Percentiles rank a stretch among this genome's conserved stretches.
phyloP scores from a whole-genome alignment of 2,329 filamentous ascomycete species.

The Xylariaceae sp. region DNA sequence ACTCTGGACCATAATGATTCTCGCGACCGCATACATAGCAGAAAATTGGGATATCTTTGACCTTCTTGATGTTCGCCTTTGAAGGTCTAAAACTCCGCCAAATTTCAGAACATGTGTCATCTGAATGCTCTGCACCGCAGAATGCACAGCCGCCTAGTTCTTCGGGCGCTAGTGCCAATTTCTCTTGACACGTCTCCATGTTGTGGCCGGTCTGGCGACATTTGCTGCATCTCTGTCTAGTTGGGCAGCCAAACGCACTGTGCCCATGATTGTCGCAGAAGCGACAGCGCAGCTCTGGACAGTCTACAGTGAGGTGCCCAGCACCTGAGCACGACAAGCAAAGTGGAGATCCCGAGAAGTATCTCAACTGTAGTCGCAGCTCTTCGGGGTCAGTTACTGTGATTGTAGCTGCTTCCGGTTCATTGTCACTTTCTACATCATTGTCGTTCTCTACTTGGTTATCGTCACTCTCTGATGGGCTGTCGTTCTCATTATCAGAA shows the following conservation, averaged over 20 bases:
- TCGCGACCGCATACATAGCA: conserved; percentile 54
- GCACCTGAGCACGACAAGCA: conserved; percentile 50
- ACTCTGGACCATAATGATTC: conserved; percentile 57
- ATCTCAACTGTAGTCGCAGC: conserved; percentile 39
- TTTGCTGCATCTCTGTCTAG: conserved; percentile 48
- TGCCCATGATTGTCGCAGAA: conserved; percentile 47
- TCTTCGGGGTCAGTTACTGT: conserved; percentile 27
- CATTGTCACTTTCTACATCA: too few species aligned
- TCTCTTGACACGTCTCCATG: conserved; percentile 49
- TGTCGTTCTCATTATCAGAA: not conserved
- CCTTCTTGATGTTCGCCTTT: conserved; percentile 40
- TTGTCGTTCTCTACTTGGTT: too few species aligned
- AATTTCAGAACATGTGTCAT: conserved; percentile 55
- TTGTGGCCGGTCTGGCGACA: conserved; percentile 62
- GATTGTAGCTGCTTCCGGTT: too few species aligned
- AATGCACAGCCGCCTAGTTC: conserved; percentile 58
- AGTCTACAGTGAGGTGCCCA: conserved; percentile 44
- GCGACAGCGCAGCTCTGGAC: conserved; percentile 44
- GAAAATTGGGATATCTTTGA: conserved; percentile 45
- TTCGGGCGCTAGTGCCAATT: conserved; percentile 47
- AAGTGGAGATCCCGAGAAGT: conserved; percentile 49
- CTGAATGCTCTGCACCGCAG: conserved; percentile 57
- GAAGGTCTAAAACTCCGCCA: conserved; percentile 55
- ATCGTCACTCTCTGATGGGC: not conserved
- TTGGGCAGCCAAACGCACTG: conserved; percentile 48